A percentile compares a stretch with the other conserved stretches of the same genome.
Evolutionary conservation across 306 rosid genomes (phyloP).

Genomic region (Vigna unguiculata): DNA sequence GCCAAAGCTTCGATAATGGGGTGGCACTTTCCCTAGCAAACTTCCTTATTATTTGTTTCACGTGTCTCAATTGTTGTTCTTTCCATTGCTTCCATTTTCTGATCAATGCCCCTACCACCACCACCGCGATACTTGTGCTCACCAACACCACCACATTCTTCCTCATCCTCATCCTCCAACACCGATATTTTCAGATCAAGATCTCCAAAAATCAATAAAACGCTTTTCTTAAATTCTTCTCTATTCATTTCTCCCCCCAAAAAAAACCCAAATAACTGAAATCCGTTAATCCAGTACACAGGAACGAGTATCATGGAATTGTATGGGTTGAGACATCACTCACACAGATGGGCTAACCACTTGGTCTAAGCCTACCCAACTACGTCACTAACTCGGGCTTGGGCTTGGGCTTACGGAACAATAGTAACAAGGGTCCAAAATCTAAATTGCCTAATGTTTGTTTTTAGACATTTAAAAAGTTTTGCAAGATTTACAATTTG

Average conservation of each 20-base stretch:
- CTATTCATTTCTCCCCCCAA: not conserved
- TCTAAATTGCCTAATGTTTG: not conserved
- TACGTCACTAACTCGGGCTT: too few species aligned
- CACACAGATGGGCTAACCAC: not conserved
- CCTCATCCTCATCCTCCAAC: conserved; percentile 54
- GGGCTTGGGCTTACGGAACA: conserved; percentile 4
- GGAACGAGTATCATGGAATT: conserved; percentile 57
- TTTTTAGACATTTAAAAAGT: not conserved
- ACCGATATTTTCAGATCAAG: not conserved
- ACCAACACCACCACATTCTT: conserved; percentile 56
- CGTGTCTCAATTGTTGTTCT: conserved; percentile 52
- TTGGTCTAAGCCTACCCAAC: not conserved
- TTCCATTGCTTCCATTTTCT: conserved; percentile 53
- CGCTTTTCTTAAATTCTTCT: conserved; percentile 2
- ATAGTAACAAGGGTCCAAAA: not conserved
- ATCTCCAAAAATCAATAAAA: not conserved
- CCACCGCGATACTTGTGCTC: conserved; percentile 47
- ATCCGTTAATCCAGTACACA: conserved; percentile 41
- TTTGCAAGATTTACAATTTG: not conserved
- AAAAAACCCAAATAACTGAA: conserved; percentile 38
- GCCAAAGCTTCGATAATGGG: conserved; percentile 61
- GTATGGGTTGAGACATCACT: conserved; percentile 34
- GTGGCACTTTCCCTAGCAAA: conserved; percentile 72
- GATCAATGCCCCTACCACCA: conserved; percentile 38
- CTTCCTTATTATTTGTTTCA: conserved; percentile 53